Conservation (phyloP, 768 basidiomycete genomes). For the Rhodotorula toruloides region DNA sequence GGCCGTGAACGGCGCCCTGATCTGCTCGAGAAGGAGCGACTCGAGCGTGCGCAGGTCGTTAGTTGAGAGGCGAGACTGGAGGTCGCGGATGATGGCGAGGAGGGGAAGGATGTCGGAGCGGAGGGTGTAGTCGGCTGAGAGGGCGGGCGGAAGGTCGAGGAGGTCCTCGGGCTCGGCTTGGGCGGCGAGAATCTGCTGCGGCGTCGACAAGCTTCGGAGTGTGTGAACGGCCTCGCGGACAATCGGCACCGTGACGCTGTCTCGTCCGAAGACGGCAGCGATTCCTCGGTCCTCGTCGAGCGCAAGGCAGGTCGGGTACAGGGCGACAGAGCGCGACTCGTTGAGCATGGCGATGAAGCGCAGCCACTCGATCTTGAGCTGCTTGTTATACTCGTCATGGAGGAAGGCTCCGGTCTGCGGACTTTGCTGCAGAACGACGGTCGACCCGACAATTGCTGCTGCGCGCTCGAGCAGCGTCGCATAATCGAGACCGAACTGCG, state of each 20-base stretch:
- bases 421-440: slow-evolving; percentile 66
- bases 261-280: slow-evolving; percentile 28
- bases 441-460: slow-evolving; percentile 77
- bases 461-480: slow-evolving; percentile 67
- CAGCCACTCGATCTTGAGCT: slow-evolving; percentile 88
- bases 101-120: slow-evolving; percentile 21
- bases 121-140: slow-evolving; percentile 5
- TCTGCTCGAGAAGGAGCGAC: slow-evolving; percentile 1
- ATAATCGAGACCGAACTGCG: slow-evolving; percentile 59
- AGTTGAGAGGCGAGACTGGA: slow-evolving; percentile 1
- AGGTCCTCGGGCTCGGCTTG: not conserved
- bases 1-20: slow-evolving; percentile 9
- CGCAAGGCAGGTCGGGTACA: slow-evolving; percentile 29
- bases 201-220: not conserved
- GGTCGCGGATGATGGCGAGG: not conserved
- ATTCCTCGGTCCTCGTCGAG: slow-evolving; percentile 17
- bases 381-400: slow-evolving; percentile 73
- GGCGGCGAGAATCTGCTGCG: not conserved
- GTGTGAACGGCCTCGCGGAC: slow-evolving; percentile 17
- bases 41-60: slow-evolving; percentile 10
- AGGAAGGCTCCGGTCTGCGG: slow-evolving; percentile 72
- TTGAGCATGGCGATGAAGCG: slow-evolving; percentile 68
- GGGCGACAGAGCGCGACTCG: slow-evolving; percentile 22
- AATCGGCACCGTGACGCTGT: slow-evolving; percentile 25
- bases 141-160: slow-evolving; percentile 1